phyloP scores from a whole-genome alignment of 2,329 filamentous ascomycete species.

The Chrysosporium queenslandicum region DNA sequence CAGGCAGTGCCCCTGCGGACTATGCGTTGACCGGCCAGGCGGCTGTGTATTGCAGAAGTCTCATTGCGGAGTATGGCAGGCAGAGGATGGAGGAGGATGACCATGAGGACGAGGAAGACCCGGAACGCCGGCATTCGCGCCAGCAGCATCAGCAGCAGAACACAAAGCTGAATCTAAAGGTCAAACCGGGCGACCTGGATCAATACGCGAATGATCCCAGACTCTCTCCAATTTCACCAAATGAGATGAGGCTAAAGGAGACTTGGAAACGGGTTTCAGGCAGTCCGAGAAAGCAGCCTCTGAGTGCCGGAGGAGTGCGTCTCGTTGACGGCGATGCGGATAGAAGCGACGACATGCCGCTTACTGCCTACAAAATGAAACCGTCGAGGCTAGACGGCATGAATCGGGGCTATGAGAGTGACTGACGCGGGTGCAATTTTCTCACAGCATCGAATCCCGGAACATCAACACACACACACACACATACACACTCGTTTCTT shows the following conservation, averaged over 20 bases:
- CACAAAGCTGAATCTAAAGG: conserved; percentile 9
- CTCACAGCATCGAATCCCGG: too few species aligned
- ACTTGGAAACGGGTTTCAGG: neutral
- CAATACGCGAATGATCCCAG: neutral
- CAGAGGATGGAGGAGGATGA: conserved; percentile 8
- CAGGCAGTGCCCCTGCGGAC: conserved; percentile 72
- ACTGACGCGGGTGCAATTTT: neutral
- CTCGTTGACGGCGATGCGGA: conserved; percentile 11
- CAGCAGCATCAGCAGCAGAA: conserved; percentile 8
- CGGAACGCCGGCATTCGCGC: neutral
- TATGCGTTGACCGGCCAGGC: conserved; percentile 75
- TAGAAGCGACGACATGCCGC: neutral
- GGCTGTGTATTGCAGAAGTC: conserved; percentile 70
- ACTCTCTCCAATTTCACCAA: conserved; percentile 13
- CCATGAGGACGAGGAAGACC: neutral
- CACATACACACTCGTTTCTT: too few species aligned
- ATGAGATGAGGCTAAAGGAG: conserved; percentile 5
- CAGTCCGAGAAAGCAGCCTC: conserved; percentile 7
- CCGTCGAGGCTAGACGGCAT: neutral
- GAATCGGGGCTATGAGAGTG: conserved; percentile 1
- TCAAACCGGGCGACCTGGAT: conserved; percentile 9
- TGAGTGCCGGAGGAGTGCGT: conserved; percentile 8
- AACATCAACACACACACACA: too few species aligned
- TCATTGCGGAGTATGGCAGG: conserved; percentile 52
- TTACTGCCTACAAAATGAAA: conserved; percentile 1